A percentile compares a stretch with the other conserved stretches of the same genome.
Evolutionary conservation across 2,329 filamentous ascomycete genomes (phyloP).

Genomic region (Clonostachys solani): DNA sequence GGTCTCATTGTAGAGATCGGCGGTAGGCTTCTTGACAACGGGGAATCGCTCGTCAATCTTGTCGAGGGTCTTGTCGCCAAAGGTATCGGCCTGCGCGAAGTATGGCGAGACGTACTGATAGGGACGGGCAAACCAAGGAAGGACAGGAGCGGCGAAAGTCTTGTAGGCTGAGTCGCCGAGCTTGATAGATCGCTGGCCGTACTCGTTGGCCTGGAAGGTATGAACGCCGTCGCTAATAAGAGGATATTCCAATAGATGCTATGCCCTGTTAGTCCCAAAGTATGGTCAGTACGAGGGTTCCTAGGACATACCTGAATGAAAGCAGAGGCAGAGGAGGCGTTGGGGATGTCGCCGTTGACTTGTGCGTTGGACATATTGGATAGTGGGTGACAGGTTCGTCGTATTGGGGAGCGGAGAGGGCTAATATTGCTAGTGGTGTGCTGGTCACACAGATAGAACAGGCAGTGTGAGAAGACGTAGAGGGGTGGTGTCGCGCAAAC

Average conservation of each 20-base stretch:
- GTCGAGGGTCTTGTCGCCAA: constrained; percentile 68
- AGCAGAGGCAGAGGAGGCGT: constrained; percentile 37
- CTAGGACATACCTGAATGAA: constrained; percentile 39
- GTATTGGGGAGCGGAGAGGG: neutral
- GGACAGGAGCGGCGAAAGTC: constrained; percentile 70
- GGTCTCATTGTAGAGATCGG: constrained; percentile 63
- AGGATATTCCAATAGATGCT: constrained; percentile 86
- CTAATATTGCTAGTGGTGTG: neutral
- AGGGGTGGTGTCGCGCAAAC: too few relatives aligned
- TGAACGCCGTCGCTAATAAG: constrained; percentile 74
- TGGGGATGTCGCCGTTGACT: constrained; percentile 46
- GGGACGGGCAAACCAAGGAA: constrained; percentile 68
- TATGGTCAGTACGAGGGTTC: neutral
- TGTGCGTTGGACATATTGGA: constrained; percentile 21
- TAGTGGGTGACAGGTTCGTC: neutral
- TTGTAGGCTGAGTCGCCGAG: constrained; percentile 72
- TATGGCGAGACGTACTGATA: constrained; percentile 84
- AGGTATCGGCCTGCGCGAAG: constrained; percentile 72
- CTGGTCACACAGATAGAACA: neutral
- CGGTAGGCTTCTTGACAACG: constrained; percentile 69
- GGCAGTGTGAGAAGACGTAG: too few relatives aligned
- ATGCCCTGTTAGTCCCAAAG: constrained; percentile 3
- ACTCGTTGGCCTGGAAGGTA: constrained; percentile 75
- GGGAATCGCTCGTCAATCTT: constrained; percentile 70
- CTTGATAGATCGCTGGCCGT: constrained; percentile 78